A percentile compares a stretch with the other conserved stretches of the same genome.
phyloP scores from a whole-genome alignment of 345 rosid genomes.

The Brassica rapa region DNA sequence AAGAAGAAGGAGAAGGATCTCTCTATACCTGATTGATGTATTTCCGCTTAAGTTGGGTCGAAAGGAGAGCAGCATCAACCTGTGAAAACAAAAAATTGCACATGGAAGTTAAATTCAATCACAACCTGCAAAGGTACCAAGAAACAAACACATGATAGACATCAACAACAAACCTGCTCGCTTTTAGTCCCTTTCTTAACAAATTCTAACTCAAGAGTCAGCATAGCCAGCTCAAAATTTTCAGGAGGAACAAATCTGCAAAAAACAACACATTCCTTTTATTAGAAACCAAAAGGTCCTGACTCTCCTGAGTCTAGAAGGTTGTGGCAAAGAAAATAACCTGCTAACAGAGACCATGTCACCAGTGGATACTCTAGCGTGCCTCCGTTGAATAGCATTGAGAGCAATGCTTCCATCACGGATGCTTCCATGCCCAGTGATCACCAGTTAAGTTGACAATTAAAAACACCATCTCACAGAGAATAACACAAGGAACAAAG shows the following conservation, averaged over 20 bases:
- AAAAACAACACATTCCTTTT: neutral
- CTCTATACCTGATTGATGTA: slow-evolving; percentile 68
- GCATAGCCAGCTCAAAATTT: slow-evolving; percentile 70
- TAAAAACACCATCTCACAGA: neutral
- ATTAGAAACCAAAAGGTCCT: neutral
- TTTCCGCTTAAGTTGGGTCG: slow-evolving; percentile 77
- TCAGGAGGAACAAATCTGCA: slow-evolving; percentile 85
- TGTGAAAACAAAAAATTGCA: slow-evolving; percentile 24
- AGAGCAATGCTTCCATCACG: slow-evolving; percentile 63
- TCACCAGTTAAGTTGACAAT: slow-evolving; percentile 53
- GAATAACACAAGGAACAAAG: neutral
- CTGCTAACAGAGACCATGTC: slow-evolving; percentile 69
- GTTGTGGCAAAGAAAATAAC: slow-evolving; percentile 35
- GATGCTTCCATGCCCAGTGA: slow-evolving; percentile 75
- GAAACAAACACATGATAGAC: slow-evolving; percentile 14
- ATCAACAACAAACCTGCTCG: slow-evolving; percentile 65
- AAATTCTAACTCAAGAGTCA: slow-evolving; percentile 85
- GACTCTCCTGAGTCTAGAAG: neutral
- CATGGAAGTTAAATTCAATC: neutral
- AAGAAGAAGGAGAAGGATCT: neutral
- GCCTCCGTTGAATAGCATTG: slow-evolving; percentile 88
- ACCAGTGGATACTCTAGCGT: slow-evolving; percentile 82
- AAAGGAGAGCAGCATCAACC: slow-evolving; percentile 91
- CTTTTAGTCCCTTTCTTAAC: slow-evolving; percentile 86
- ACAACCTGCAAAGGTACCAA: slow-evolving; percentile 2